Evolutionary conservation across 768 basidiomycete species (phyloP), one percentile per base, ranked within the genome.

Genomic region (Amanita polypyramis): DNA sequence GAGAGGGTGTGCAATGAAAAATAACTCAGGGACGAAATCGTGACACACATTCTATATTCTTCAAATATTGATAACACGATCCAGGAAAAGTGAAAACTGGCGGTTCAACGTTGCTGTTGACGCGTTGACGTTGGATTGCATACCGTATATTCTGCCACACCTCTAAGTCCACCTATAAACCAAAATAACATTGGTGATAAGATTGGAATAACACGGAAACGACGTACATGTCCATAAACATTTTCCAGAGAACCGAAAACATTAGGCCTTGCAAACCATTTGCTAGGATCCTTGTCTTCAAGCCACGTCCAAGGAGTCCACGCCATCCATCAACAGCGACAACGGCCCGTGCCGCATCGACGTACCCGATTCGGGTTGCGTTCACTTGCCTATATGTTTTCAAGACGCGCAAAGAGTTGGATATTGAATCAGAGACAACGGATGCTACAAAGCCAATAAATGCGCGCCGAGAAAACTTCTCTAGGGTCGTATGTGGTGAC

Each of bases 321-420:
- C 60, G 58, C n/a, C 82, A 47, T 9, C 93, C 94, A 54, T 96
- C 93, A 0, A 67, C 64, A 1, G 74, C 74, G 32, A 96, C 68
- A 40, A 98, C 85, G 4, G 77, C 79, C 41, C 74, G 74, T 0
- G 89, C 92, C 0, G 91, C 88, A 44, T 82, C 77, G 3, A 72
- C 48, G 60, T 97, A 98, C 1, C 82, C 77, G 12, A 98, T 83
- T 25, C 79, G 75, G 4, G 77, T 78, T 51, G 85, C 82, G 59
- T 92, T 79, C 27, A 94, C 91, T 62, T 98, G 95, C 12, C 94
- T 71, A 65, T 96, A 97, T 0, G 95, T 97, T 74, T 97, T 98
- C 59, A 98, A 66, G 2, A 98, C 94, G 15, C 91, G 78, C 1
- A 98, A 69, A 4, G 85, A 90, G 67, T 97, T 97, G 37, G 85